Base-by-base conservation (phyloP, 192 early-diverging fungal species). In the Coemansia sp. region DNA sequence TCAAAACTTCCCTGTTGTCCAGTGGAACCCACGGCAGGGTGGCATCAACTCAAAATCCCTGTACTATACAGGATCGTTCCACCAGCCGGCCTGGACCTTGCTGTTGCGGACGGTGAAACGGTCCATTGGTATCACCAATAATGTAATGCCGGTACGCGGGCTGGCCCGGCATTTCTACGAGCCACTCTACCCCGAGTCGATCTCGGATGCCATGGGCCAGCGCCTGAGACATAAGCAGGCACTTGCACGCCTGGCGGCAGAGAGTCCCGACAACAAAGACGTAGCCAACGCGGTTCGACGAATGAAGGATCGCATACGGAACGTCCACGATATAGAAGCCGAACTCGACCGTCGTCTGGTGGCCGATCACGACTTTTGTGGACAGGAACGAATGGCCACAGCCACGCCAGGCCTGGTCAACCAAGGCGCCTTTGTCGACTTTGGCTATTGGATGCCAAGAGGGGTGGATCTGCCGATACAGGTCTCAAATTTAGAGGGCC, bases 11-110 rank as follows among this genome's bases (percentile, higher is more conserved):
- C 71, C 71, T 1, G 30, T 75, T 20, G 59, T 64, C 14, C 59
- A 54, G 12, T 75, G 71, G 71, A 63, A 64, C 33, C 50, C 60
- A 25, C 63, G 71, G 12, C 32, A 55, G 44, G 71, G 64, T 12
- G 71, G 60, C 12, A 25, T 58, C 3, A 12, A 43, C 38, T 53
- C 69, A 32, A 55, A 65, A 27, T 40, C 71, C 14, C 33, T 54
- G 51, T 28, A 32, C 34, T 67, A 63, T 33, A 75, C 71, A 1
- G 57, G 51, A 13, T 34, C 33, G 22, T 63, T 75, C 44, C 71
- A 75, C 45, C 21, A 56, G 10, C 38, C 47, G 0, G 64, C 64
- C 13, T 56, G 55, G 64, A 63, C 58, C 3, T 32, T 67, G n/a
- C 21, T 75, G 11, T 30, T 67, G 43, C 58, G 59, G 7, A 67